Conservation (phyloP, 768 basidiomycete genomes). For the Pisolithus orientalis region DNA sequence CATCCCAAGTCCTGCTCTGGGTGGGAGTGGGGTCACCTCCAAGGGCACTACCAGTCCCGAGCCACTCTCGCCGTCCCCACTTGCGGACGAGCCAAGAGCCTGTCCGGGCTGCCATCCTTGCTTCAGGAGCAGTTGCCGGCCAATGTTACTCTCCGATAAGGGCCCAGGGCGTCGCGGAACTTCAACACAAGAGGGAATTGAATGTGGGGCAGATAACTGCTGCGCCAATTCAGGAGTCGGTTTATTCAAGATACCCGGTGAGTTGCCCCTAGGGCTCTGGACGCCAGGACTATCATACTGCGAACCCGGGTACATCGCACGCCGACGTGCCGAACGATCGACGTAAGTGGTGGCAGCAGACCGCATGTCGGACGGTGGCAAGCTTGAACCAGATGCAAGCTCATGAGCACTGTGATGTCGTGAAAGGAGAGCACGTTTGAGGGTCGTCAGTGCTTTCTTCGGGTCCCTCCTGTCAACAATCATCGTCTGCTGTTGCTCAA, state of each 20-base stretch:
- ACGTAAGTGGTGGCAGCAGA: constrained; percentile 35
- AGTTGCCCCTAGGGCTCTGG: constrained; percentile 18
- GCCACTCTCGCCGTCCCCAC: constrained; percentile 3
- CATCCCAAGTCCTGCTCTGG: constrained; percentile 55
- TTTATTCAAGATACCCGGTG: constrained; percentile 8
- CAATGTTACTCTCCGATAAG: constrained; percentile 54
- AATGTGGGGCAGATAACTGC: constrained; percentile 10
- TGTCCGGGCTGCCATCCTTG: constrained; percentile 74
- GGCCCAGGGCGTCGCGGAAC: constrained; percentile 41
- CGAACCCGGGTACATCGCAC: constrained; percentile 49
- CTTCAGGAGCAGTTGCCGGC: constrained; percentile 60
- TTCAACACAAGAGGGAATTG: neutral
- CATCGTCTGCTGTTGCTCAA: constrained; percentile 3
- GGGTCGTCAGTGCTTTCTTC: constrained; percentile 58
- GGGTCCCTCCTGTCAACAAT: constrained; percentile 36
- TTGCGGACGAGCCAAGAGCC: constrained; percentile 22
- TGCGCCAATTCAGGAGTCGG: constrained; percentile 6
- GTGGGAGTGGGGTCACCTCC: constrained; percentile 35
- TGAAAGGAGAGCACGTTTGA: constrained; percentile 59
- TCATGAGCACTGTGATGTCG: constrained; percentile 28
- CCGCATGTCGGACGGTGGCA: constrained; percentile 4
- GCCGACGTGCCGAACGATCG: constrained; percentile 68
- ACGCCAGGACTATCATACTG: constrained; percentile 50
- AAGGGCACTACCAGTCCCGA: constrained; percentile 52
- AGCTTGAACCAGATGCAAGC: constrained; percentile 9